A percentile compares a stretch with the other conserved stretches of the same genome.
Evolutionary conservation across 2,329 filamentous ascomycete genomes (phyloP).

Genomic region (Ophiostoma tasmaniense): DNA sequence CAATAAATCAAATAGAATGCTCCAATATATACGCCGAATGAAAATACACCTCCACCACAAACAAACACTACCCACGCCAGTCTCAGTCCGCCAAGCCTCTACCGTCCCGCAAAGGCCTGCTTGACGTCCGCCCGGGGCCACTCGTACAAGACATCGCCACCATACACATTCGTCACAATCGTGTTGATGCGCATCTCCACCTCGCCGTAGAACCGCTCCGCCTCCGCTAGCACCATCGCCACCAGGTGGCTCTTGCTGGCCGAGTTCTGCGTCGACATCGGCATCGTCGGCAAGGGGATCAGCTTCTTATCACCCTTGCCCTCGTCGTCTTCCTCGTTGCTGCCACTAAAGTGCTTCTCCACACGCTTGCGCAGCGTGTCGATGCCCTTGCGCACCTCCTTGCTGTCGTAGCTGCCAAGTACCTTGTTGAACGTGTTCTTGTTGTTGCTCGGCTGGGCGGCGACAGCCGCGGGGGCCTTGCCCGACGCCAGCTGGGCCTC

Average conservation of each 20-base stretch:
- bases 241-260: slow-evolving; percentile 36
- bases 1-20: background rate
- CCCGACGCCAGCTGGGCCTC: slow-evolving; percentile 60
- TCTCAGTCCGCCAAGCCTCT: background rate
- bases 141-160: slow-evolving; percentile 56
- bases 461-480: slow-evolving; percentile 55
- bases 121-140: slow-evolving; percentile 58
- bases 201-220: slow-evolving; percentile 53
- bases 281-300: slow-evolving; percentile 25
- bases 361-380: slow-evolving; percentile 83
- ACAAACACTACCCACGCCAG: background rate
- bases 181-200: slow-evolving; percentile 53
- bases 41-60: background rate
- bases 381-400: slow-evolving; percentile 83
- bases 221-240: slow-evolving; percentile 49
- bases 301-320: background rate
- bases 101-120: slow-evolving; percentile 40
- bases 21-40: background rate
- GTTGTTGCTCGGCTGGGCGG: slow-evolving; percentile 73
- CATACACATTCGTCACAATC: slow-evolving; percentile 54
- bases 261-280: background rate
- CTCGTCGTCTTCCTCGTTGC: slow-evolving; percentile 38
- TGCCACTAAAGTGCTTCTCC: slow-evolving; percentile 94
- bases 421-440: slow-evolving; percentile 81
- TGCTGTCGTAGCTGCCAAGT: slow-evolving; percentile 67